These are phyloP conservation scores for Pistacia vera DNA, from an alignment of 345 rosid species.

Conservation along the genomic window DNA sequence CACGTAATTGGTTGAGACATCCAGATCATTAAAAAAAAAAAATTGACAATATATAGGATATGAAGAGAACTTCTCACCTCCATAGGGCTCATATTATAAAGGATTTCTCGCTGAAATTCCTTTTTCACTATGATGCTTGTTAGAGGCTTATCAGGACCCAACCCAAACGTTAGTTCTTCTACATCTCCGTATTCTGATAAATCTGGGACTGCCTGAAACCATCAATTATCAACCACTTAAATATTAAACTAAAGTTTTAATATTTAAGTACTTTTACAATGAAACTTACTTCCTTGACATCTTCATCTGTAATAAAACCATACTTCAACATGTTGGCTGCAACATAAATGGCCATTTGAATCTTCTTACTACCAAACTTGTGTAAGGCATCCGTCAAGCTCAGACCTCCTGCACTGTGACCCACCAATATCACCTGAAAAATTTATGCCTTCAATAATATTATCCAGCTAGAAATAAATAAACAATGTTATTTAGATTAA, in stretches of 20 bases:
- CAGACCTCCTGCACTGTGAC: constrained; percentile 50
- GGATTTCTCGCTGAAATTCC: constrained; percentile 27
- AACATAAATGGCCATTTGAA: constrained; percentile 45
- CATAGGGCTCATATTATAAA: constrained; percentile 36
- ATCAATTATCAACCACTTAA: neutral
- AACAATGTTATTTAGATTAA: neutral
- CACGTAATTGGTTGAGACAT: too few relatives aligned
- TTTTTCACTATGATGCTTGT: constrained; percentile 39
- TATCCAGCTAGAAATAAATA: neutral
- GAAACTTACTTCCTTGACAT: constrained; percentile 17
- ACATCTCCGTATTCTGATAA: neutral
- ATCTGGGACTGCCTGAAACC: neutral
- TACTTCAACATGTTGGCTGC: constrained; percentile 43
- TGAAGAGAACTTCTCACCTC: constrained; percentile 19
- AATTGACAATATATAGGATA: neutral
- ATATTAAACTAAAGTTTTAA: too few relatives aligned
- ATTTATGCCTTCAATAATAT: too few relatives aligned
- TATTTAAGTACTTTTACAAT: neutral
- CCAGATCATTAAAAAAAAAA: too few relatives aligned
- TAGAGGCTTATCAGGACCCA: constrained; percentile 37
- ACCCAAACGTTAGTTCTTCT: constrained; percentile 26
- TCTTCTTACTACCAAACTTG: constrained; percentile 28
- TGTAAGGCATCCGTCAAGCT: constrained; percentile 44
- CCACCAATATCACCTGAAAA: constrained; percentile 44
- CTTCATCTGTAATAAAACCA: constrained; percentile 28